A percentile compares a stretch with the other conserved stretches of the same genome.
phyloP scores from a whole-genome alignment of 2,329 filamentous ascomycete species.

The Penicillium sp. region DNA sequence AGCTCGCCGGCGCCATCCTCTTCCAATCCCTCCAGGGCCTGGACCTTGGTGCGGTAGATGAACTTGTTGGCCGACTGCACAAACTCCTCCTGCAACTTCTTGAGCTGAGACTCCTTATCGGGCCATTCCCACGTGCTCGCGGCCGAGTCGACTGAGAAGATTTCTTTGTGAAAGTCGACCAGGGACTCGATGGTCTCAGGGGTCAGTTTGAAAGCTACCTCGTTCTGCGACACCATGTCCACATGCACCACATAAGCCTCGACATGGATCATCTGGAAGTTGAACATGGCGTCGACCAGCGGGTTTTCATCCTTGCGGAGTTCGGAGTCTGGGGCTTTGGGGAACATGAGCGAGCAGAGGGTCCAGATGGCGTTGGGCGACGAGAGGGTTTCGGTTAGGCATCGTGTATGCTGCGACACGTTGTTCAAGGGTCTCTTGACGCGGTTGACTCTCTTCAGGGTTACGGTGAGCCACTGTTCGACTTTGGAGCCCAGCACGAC shows the following conservation, averaged over 20 bases:
- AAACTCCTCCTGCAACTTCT: slow-evolving; percentile 96
- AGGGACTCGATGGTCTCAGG: slow-evolving; percentile 89
- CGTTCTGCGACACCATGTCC: slow-evolving; percentile 96
- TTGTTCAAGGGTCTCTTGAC: slow-evolving; percentile 97
- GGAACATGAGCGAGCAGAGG: slow-evolving; percentile 84
- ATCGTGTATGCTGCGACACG: slow-evolving; percentile 90
- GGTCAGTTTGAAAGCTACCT: slow-evolving; percentile 97
- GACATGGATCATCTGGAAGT: slow-evolving; percentile 87
- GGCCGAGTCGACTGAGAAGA: slow-evolving; percentile 86
- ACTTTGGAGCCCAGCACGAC: slow-evolving; percentile 89
- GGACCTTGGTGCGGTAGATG: slow-evolving; percentile 84
- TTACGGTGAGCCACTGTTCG: slow-evolving; percentile 94
- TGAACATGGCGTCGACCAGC: slow-evolving; percentile 80
- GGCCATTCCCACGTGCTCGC: slow-evolving; percentile 91
- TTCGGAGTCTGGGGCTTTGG: slow-evolving; percentile 82
- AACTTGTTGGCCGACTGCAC: slow-evolving; percentile 96
- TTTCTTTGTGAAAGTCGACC: slow-evolving; percentile 92
- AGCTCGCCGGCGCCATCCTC: slow-evolving; percentile 95
- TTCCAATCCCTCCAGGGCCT: slow-evolving; percentile 89
- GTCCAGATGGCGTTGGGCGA: slow-evolving; percentile 91
- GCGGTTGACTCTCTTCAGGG: slow-evolving; percentile 92
- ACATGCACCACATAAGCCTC: slow-evolving; percentile 98
- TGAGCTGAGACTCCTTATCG: slow-evolving; percentile 92
- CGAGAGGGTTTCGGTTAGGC: slow-evolving; percentile 89
- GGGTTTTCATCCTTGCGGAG: slow-evolving; percentile 77